Conservation (phyloP, 176 grass and related monocot species). For the Chloris gayana region DNA sequence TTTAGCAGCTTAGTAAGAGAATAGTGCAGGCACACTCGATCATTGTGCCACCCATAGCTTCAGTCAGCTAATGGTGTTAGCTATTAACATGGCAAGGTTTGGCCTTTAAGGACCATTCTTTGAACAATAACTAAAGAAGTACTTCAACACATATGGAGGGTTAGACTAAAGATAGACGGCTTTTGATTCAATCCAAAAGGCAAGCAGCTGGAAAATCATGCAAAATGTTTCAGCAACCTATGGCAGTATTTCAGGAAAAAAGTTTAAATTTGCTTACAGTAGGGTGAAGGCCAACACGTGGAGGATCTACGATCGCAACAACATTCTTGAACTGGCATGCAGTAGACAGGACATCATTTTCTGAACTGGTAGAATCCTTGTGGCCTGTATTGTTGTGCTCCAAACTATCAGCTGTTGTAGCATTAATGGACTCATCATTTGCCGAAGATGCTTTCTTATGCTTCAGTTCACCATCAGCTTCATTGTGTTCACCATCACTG, state of each 20-base stretch:
- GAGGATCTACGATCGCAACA: slow-evolving; percentile 93
- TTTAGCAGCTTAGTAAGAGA: neutral
- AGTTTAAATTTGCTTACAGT: slow-evolving; percentile 62
- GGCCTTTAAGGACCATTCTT: neutral
- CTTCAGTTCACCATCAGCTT: slow-evolving; percentile 30
- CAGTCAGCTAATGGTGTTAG: neutral
- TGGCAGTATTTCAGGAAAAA: neutral
- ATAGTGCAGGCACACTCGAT: neutral
- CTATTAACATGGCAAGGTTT: neutral
- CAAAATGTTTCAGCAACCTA: neutral
- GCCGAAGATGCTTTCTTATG: slow-evolving; percentile 8
- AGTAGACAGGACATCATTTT: slow-evolving; percentile 23
- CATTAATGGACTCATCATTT: slow-evolving; percentile 27
- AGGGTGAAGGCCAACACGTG: slow-evolving; percentile 92
- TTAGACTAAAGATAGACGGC: neutral
- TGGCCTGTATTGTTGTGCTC: slow-evolving; percentile 33
- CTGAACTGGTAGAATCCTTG: slow-evolving; percentile 27
- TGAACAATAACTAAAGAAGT: slow-evolving; percentile 18
- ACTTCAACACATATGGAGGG: neutral
- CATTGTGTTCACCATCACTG: slow-evolving; percentile 31
- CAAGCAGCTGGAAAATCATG: neutral
- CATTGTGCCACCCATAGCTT: neutral
- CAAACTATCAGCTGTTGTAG: slow-evolving; percentile 25
- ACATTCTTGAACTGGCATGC: slow-evolving; percentile 69
- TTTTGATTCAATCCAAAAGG: neutral